phyloP scores from a whole-genome alignment of 179 eudicot genomes.

The Camellia oleifera region DNA sequence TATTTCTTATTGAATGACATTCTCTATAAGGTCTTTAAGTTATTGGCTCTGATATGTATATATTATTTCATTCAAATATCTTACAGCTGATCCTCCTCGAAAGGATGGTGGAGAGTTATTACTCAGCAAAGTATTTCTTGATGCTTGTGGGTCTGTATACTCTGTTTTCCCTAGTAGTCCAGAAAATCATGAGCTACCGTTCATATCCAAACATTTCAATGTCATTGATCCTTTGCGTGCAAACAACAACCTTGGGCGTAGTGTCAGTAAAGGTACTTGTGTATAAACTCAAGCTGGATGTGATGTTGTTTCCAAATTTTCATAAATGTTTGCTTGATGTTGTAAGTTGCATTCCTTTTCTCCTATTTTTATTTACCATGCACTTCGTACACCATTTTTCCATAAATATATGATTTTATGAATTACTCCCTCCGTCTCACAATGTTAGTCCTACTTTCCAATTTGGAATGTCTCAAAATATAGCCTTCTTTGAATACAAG shows the following conservation, averaged over 20 bases:
- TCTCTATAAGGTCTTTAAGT: background rate
- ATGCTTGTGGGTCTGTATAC: slow-evolving; percentile 49
- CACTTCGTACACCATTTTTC: background rate
- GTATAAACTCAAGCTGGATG: background rate
- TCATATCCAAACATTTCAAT: slow-evolving; percentile 47
- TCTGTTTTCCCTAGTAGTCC: slow-evolving; percentile 40
- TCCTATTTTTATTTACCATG: background rate
- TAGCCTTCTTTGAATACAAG: too few species aligned
- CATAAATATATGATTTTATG: background rate
- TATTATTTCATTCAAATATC: slow-evolving; percentile 7
- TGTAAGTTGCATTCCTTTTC: background rate
- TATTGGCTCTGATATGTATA: background rate
- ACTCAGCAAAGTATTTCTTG: slow-evolving; percentile 40
- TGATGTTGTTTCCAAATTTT: background rate
- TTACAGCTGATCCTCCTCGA: slow-evolving; percentile 56
- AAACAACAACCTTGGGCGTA: slow-evolving; percentile 65
- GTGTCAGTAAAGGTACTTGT: slow-evolving; percentile 59
- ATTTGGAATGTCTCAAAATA: too few species aligned
- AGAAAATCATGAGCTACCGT: slow-evolving; percentile 38
- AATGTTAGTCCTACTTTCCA: too few species aligned
- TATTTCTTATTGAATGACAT: background rate
- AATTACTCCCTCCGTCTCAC: background rate
- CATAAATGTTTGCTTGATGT: background rate
- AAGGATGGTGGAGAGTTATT: slow-evolving; percentile 49
- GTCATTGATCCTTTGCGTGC: slow-evolving; percentile 55